Conservation (phyloP, 495 filamentous ascomycete genomes). For the Penicillium macrosclerotiorum region DNA sequence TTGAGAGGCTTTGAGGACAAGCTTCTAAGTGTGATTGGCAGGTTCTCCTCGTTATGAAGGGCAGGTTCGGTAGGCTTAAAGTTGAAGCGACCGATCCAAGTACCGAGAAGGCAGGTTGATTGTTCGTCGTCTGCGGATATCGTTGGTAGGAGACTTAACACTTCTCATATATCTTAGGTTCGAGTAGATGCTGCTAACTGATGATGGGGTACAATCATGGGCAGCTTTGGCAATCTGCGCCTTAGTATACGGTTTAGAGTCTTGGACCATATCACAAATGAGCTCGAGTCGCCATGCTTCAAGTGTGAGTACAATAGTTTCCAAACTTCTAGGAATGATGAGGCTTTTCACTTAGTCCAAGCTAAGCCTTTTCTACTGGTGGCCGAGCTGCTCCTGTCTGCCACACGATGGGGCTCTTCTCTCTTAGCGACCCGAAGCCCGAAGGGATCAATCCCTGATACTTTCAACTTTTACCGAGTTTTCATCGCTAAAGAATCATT, state of each 20-base stretch:
- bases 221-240: constrained; percentile 24
- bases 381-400: neutral
- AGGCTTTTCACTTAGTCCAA: neutral
- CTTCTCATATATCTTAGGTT: constrained; percentile 27
- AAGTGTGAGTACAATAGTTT: constrained; percentile 10
- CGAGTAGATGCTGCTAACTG: constrained; percentile 17
- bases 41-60: too few species aligned
- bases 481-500: neutral
- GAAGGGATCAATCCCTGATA: neutral
- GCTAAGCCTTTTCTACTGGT: neutral
- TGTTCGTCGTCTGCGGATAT: constrained; percentile 13
- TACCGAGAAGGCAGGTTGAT: constrained; percentile 22
- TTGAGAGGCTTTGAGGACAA: too few species aligned
- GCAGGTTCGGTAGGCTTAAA: too few species aligned
- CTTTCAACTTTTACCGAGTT: neutral
- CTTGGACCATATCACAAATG: constrained; percentile 17
- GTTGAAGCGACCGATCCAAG: too few species aligned
- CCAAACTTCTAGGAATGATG: neutral
- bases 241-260: constrained; percentile 12
- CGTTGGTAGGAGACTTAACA: constrained; percentile 20
- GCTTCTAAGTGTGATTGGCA: too few species aligned
- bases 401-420: neutral
- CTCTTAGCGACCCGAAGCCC: neutral
- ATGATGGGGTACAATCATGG: constrained; percentile 19
- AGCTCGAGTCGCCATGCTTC: constrained; percentile 6